Percentiles rank a stretch among this genome's conserved stretches.
These are phyloP conservation scores for Tolypocladium pustulatum DNA, from an alignment of 2,329 filamentous ascomycete species.

Conservation along the genomic window DNA sequence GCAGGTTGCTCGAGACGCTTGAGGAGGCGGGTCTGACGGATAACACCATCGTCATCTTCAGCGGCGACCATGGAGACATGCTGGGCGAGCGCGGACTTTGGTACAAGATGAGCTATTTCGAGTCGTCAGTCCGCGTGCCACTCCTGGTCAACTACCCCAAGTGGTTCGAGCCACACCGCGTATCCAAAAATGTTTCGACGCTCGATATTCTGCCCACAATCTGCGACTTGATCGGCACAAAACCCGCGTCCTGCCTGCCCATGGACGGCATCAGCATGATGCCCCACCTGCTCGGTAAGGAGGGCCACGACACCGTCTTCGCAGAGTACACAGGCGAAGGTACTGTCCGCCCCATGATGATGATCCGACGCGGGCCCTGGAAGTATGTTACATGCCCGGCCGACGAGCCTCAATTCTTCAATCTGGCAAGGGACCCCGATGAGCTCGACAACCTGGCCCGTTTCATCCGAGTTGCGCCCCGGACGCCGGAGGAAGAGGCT, in stretches of 20 bases:
- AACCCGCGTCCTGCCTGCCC: constrained; percentile 59
- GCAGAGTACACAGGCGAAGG: constrained; percentile 94
- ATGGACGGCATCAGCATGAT: constrained; percentile 77
- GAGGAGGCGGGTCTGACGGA: constrained; percentile 71
- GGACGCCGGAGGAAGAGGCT: constrained; percentile 33
- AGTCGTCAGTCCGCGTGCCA: constrained; percentile 81
- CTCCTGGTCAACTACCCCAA: constrained; percentile 75
- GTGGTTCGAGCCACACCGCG: constrained; percentile 63
- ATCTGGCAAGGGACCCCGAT: constrained; percentile 63
- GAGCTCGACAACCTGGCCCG: constrained; percentile 67
- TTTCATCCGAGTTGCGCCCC: constrained; percentile 25
- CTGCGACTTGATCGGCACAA: constrained; percentile 67
- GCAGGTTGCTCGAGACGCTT: constrained; percentile 66
- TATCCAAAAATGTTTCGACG: constrained; percentile 78
- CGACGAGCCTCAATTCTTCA: constrained; percentile 76
- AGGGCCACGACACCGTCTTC: constrained; percentile 78
- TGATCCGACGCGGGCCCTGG: constrained; percentile 84
- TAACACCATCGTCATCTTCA: constrained; percentile 86
- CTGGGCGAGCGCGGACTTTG: constrained; percentile 83
- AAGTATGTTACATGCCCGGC: constrained; percentile 83
- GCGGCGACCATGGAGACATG: constrained; percentile 93
- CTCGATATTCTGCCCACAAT: constrained; percentile 85
- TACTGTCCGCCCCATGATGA: constrained; percentile 79
- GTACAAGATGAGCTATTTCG: constrained; percentile 98
- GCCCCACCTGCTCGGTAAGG: constrained; percentile 57